Evolutionary conservation across 441 rosid genomes (phyloP), one percentile per base, ranked within the genome.

Genomic region (Pelargonium fulgidum): DNA sequence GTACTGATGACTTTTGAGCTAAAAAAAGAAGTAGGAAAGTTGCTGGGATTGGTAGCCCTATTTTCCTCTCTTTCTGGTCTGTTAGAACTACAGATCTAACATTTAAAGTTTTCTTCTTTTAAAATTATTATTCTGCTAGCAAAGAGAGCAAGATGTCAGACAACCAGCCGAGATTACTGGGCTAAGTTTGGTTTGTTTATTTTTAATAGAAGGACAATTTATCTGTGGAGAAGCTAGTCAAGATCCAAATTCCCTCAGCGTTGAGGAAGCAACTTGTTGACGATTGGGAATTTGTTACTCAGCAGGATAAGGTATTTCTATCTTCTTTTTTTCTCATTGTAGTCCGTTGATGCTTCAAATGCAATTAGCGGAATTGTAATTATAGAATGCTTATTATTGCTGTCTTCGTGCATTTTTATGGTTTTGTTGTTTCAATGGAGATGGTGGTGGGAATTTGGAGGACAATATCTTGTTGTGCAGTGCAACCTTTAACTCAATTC

Each of bases 221-320:
- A 44, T 73, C 84, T 66, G 75, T 59, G 67, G 98, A 90, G 79
- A 94, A 92, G 87, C 83, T 81, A 62, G 73, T 85, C 73, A 92
- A 89, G 85, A 86, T 94, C 76, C 99, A 86, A 76, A 89, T 92
- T 71, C 94, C 99, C 68, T 74, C 90, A 70, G 78, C 92, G 47
- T 75, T 94, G 10, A 87, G 85, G 82, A 92, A 86, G 82, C 99
- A 87, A 78, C 89, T 94, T 63, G 86, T 84, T 80, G 99, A 89
- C 76, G 98, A 94, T 76, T 89, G 90, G 91, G 99, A 90, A 65
- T 77, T 77, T 75, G 84, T 94, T 72, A 79, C 73, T 68, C 93
- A 85, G 75, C 91, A 87, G 82, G 97, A 94, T 70, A 89, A 90
- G 96, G 98, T 90, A 72, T 68, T 26, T 72, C 62, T 58, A 58